phyloP scores from a whole-genome alignment of 495 filamentous ascomycete species.

The Geoglossum glabrum region DNA sequence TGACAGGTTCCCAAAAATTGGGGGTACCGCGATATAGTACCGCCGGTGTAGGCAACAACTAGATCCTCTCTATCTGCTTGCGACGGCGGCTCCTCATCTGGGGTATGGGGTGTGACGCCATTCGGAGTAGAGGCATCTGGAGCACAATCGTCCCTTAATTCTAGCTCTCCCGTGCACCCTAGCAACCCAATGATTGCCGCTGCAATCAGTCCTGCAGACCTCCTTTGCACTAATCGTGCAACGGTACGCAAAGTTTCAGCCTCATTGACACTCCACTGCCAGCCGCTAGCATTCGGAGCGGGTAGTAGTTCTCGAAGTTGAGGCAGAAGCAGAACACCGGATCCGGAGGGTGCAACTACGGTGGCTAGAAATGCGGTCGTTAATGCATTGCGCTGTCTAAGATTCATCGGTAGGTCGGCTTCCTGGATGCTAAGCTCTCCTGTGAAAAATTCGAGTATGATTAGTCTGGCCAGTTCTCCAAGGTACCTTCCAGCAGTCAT shows the following conservation, averaged over 20 bases:
- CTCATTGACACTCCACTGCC: slow-evolving; percentile 37
- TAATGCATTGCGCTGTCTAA: slow-evolving; percentile 41
- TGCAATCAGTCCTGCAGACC: slow-evolving; percentile 52
- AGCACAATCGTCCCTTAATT: slow-evolving; percentile 11
- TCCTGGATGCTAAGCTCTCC: slow-evolving; percentile 20
- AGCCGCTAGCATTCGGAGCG: slow-evolving; percentile 20
- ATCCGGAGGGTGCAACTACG: slow-evolving; percentile 24
- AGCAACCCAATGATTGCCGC: slow-evolving; percentile 51
- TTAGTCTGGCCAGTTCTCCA: slow-evolving; percentile 58
- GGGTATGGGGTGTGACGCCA: not conserved
- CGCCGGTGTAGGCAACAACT: slow-evolving; percentile 59
- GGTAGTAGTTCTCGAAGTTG: not conserved
- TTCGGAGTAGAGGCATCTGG: not conserved
- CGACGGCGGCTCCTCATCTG: not conserved
- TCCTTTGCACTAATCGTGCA: slow-evolving; percentile 39
- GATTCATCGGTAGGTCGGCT: slow-evolving; percentile 33
- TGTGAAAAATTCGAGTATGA: slow-evolving; percentile 45
- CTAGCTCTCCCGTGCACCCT: slow-evolving; percentile 43
- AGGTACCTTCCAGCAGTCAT: slow-evolving; percentile 73
- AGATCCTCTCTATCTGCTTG: slow-evolving; percentile 28
- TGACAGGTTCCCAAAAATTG: slow-evolving; percentile 45
- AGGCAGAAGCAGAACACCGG: not conserved
- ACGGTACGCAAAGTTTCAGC: slow-evolving; percentile 38
- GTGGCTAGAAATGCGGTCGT: slow-evolving; percentile 54
- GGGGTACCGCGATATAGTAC: slow-evolving; percentile 59